Evolutionary conservation across 1,284 basidiomycete genomes (phyloP).

Genomic region (Xerocomus amazonicus): DNA sequence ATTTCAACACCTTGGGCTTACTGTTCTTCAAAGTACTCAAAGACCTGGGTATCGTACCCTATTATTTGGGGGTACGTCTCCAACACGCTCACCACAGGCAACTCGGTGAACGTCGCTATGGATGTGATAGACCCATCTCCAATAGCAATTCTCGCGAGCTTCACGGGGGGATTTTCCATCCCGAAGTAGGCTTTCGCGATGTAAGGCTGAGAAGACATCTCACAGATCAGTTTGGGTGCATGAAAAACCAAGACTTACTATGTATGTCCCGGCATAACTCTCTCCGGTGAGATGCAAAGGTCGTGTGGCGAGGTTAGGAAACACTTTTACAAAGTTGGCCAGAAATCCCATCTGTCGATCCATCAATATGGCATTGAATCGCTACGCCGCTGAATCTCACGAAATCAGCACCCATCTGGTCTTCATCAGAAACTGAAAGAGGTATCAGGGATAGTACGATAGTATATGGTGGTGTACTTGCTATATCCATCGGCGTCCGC

Average conservation of each 20-base stretch:
- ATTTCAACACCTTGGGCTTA: slow-evolving; percentile 21
- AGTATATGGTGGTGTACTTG: slow-evolving; percentile 26
- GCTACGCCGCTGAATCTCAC: slow-evolving; percentile 38
- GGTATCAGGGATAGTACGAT: neutral
- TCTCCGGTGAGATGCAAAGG: slow-evolving; percentile 66
- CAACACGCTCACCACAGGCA: slow-evolving; percentile 54
- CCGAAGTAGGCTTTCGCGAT: slow-evolving; percentile 66
- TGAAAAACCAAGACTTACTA: slow-evolving; percentile 38
- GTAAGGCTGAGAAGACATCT: slow-evolving; percentile 47
- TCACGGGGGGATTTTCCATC: slow-evolving; percentile 57
- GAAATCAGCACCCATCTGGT: slow-evolving; percentile 66
- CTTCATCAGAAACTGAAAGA: slow-evolving; percentile 52
- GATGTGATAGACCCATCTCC: slow-evolving; percentile 59
- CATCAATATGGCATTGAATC: neutral
- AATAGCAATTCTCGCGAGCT: slow-evolving; percentile 60
- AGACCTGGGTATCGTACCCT: slow-evolving; percentile 53
- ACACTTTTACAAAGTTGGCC: slow-evolving; percentile 61
- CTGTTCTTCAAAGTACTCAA: slow-evolving; percentile 66
- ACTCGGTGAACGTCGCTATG: slow-evolving; percentile 42
- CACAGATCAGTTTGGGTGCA: neutral
- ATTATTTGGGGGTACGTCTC: slow-evolving; percentile 49
- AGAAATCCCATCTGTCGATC: slow-evolving; percentile 57
- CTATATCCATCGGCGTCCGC: slow-evolving; percentile 55
- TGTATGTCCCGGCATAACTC: slow-evolving; percentile 64
- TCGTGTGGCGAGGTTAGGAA: slow-evolving; percentile 56